Conservation (phyloP, 2,329 filamentous ascomycete genomes). For the Ceratocystis cacaofunesta region DNA sequence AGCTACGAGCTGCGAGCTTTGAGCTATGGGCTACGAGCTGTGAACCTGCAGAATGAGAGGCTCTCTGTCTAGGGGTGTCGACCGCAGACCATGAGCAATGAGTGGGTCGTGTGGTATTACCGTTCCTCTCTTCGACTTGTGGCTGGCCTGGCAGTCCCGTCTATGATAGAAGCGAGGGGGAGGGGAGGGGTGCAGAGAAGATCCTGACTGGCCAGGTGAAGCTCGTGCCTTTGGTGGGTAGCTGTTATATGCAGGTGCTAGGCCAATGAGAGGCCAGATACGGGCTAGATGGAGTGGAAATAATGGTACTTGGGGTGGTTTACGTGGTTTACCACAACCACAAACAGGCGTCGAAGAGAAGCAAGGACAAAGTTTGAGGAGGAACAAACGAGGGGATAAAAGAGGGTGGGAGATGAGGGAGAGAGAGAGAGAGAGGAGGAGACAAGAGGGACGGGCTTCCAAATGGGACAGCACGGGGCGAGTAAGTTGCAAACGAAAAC, state of each 20-base stretch:
- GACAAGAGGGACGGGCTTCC: background rate
- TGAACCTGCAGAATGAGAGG: background rate
- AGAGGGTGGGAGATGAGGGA: background rate
- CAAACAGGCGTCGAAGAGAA: background rate
- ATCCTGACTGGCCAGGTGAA: background rate
- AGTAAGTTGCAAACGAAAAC: background rate
- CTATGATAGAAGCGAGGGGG: background rate
- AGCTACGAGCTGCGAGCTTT: background rate
- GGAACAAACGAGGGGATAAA: background rate
- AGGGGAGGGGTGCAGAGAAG: background rate
- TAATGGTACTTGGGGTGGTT: background rate
- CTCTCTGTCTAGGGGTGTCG: background rate
- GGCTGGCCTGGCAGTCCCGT: background rate
- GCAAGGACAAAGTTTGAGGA: background rate
- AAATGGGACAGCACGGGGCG: background rate
- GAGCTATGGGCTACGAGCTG: background rate
- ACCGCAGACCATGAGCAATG: background rate
- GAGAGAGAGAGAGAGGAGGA: background rate
- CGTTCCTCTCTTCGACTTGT: background rate
- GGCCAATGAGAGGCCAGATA: background rate
- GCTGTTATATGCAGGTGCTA: background rate
- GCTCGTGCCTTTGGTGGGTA: slow-evolving; percentile 1
- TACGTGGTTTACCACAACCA: background rate
- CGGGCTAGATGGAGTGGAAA: background rate
- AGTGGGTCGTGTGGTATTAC: background rate